Evolutionary conservation across 1,139 yeast species (phyloP), one percentile per base, ranked within the genome.

Genomic region (Saccharomyces hybrid): DNA sequence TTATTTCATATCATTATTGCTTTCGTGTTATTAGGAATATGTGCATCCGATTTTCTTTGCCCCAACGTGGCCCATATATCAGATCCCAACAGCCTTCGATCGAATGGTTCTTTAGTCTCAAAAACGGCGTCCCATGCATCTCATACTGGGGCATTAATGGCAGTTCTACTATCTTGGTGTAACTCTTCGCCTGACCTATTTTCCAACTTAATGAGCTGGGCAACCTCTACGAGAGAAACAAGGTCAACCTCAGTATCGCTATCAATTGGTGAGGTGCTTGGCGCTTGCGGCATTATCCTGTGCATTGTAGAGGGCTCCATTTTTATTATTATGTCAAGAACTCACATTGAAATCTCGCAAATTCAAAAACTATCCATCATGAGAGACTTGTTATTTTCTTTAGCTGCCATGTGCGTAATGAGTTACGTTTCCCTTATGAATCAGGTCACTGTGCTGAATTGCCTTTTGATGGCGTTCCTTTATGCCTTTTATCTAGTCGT

Each of bases 181-280:
- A 93, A 93, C 66, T 95, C 96, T 6, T 80, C 96, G 0, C 96
- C 98, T 0, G 99, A 93, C 70, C 81, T 93, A 2, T 79, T 91
- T 56, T 82, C 95, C 48, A 90, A 96, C 1, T 86, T 68, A 29
- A 59, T 68, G 60, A 66, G 69, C 52, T 68, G 71, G 71, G 64
- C 67, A 4, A 56, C 67, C 77, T 67, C 84, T 80, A 47, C 96
- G 93, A 11, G 79, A 85, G 79, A 74, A 75, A 47, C 71, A 79
- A 53, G 55, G 16, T 13, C 83, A 79, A 31, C 78, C 84, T 62
- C 66, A 3, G 51, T 84, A 82, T 13, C 88, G 4, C 73, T 93
- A 64, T 98, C 99, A 0, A 72, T 93, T 4, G 95, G 98, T 2
- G 98, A 91, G 69, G 77, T 93, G 1, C 46, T 69, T 11, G 73